Evolutionary conservation across 345 rosid species (phyloP), one percentile per base, ranked within the genome.

Genomic region (Draba incana): DNA sequence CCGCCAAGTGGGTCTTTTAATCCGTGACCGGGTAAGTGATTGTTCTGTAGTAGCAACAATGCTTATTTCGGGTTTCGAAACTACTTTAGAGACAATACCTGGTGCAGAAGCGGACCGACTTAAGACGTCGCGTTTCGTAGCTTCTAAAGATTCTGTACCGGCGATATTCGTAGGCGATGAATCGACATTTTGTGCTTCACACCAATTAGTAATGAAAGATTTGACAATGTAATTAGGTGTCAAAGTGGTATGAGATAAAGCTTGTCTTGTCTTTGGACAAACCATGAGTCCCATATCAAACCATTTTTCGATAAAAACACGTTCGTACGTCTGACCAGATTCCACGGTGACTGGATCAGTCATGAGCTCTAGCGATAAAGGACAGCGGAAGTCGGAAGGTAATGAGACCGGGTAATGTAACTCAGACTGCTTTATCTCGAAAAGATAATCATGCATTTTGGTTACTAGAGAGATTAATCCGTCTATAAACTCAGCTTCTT

Each of bases 281-380:
- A 95, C 87, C 33, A 86, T 81, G 45, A 95, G 93, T 27, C 98
- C 98, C 77, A 86, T 88, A 45, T 83, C 94, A 53, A 92, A 80
- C 98, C 98, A 92, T 50, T 80, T 80, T 75, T 86, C 85, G 60
- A 95, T 95, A 73, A 83, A 92, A 48, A 79, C 89, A 31, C 90
- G 79, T 74, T 95, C 99, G 46, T 89, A 95, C 31, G 99, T 95
- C 73, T 95, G 92, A 59, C 99, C 98, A 23, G 97, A 85, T 42
- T 88, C 79, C 23, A 89, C 90, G 65, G 89, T 92, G 59, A 95
- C 98, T 37, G 98, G 99, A 85, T 92, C 97, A 31, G 85, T 85
- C 99, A 95, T 95, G 79, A 95, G 84, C 78, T 88, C 90, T 35
- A 92, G 94, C 6, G 99, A 92, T 5, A 95, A 85, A 47, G 97